Conservation (phyloP, 1,284 basidiomycete species). For the Lentinus polychrous region DNA sequence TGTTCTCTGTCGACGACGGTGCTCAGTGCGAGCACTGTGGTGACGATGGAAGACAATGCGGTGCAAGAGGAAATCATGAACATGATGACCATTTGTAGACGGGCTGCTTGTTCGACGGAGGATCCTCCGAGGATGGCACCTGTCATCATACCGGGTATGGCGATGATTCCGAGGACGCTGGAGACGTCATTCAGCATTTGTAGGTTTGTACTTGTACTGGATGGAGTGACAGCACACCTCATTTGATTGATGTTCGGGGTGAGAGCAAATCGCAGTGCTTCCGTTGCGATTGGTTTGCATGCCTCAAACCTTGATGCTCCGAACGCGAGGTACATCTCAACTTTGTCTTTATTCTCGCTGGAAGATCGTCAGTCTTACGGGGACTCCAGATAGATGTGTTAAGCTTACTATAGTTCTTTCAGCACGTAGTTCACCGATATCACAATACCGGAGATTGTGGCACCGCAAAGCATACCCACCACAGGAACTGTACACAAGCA, state of each 20-base stretch:
- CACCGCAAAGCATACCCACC: slow-evolving; percentile 84
- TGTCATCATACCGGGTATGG: slow-evolving; percentile 81
- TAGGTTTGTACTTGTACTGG: background rate
- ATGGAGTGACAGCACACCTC: slow-evolving; percentile 44
- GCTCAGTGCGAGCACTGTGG: slow-evolving; percentile 51
- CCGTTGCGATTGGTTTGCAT: slow-evolving; percentile 66
- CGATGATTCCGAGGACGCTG: slow-evolving; percentile 76
- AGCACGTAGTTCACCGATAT: slow-evolving; percentile 61
- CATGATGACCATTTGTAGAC: slow-evolving; percentile 86
- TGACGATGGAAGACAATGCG: slow-evolving; percentile 59
- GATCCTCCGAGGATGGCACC: slow-evolving; percentile 83
- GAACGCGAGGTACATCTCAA: slow-evolving; percentile 79
- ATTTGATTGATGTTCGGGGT: slow-evolving; percentile 80
- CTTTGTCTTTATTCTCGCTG: slow-evolving; percentile 76
- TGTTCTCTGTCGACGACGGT: slow-evolving; percentile 65
- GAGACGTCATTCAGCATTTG: background rate
- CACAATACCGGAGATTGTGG: slow-evolving; percentile 69
- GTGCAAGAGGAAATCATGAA: slow-evolving; percentile 83
- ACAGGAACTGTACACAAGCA: slow-evolving; percentile 58
- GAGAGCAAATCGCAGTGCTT: slow-evolving; percentile 72
- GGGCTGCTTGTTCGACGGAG: slow-evolving; percentile 76
- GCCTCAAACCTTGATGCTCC: slow-evolving; percentile 79
- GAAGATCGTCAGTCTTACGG: background rate
- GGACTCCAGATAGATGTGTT: background rate
- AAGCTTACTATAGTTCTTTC: slow-evolving; percentile 56